Conservation (phyloP, 139 green algal species). For the Haematococcus sp. region DNA sequence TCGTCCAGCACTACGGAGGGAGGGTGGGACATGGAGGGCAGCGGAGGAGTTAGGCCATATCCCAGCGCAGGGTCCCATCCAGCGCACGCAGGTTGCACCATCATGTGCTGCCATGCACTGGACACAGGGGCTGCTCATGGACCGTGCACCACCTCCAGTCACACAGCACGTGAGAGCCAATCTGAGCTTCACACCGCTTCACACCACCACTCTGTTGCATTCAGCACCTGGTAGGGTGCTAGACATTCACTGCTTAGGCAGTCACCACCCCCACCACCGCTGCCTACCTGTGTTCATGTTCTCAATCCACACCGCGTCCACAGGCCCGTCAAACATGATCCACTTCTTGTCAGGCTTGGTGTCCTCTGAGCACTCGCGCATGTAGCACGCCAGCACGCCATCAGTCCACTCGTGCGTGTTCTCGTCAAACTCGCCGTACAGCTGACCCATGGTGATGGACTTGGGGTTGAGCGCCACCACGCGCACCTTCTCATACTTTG, state of each 20-base stretch:
- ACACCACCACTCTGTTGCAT: no score
- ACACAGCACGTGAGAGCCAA: no score
- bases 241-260: no score
- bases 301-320: constrained; percentile 75
- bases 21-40: background rate
- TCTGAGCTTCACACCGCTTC: no score
- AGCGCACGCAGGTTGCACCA: no score
- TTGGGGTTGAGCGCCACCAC: constrained; percentile 74
- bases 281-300: constrained; percentile 68
- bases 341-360: constrained; percentile 76
- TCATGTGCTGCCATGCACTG: no score
- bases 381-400: constrained; percentile 78
- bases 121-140: no score
- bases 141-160: no score
- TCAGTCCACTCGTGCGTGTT: constrained; percentile 84
- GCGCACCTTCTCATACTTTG: constrained; percentile 40
- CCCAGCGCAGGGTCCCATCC: no score
- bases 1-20: constrained; percentile 83
- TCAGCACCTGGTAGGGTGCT: background rate
- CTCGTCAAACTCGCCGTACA: constrained; percentile 82
- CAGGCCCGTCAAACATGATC: constrained; percentile 81
- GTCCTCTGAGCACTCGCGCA: constrained; percentile 71
- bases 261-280: no score
- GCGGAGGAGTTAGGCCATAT: background rate
- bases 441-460: constrained; percentile 77